Base-by-base conservation (phyloP, 257 asterid genomes). In the Anisodus tanguticus region DNA sequence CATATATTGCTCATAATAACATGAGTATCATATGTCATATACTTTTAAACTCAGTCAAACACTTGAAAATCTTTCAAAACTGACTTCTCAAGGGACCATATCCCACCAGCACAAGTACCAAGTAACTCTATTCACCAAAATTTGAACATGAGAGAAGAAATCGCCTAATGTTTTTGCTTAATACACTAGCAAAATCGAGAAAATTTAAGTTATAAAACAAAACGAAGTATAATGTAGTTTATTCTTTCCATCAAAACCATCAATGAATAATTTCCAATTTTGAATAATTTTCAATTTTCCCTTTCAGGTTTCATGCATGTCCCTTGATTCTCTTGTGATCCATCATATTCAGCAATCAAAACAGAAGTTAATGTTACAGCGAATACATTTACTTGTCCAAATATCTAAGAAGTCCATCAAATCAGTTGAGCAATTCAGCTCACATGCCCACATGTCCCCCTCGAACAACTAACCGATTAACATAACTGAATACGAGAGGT, bases 391-490 rank as follows among this genome's bases (percentile, higher is more conserved):
- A 47, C 80, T 74, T 49, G 5, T 53, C 64, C 82, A 77, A 77
- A 77, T 77, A 4, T 76, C 43, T 22, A 76, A 76, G 81, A 47
- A 76, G 10, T 74, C 12, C 60, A 74, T 19, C 39, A 74, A 47
- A 74, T 74, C 43, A 49, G 63, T 51, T 22, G 80, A 74, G 19
- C 2, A 71, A n/a, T 37, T 39, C 26, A 37, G 45, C 13, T 39
- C 53, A 37, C 53, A 68, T 7, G 53, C 22, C 51, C 3, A 37
- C 51, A 49, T 7, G 22, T 11, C 13, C 22, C 26, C 26, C 77
- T 68, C 7, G 13, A 37, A 31, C 53, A 70, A 70, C 79, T 41
- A 49, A 70, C 4, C 3, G 6, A 70, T 51, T 76, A 63, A 26
- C 26, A 22, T 12, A 26, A 51, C 81, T 26, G 10, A 12, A 76